Base-by-base conservation (phyloP, 129 eudicot species). In the Ambrosia artemisiifolia region DNA sequence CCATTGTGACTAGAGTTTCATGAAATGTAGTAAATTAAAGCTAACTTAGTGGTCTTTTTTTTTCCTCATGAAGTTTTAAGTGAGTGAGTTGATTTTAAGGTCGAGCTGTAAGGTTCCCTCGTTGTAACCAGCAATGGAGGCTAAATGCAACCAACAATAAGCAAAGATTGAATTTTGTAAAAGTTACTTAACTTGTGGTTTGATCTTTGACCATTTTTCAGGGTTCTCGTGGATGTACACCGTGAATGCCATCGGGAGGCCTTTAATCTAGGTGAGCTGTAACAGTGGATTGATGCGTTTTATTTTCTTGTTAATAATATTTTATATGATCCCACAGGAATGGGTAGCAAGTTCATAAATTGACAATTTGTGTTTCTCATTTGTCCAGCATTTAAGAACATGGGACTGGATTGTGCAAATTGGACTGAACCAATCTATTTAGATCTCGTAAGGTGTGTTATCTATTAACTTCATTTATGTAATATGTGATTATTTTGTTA, bases 381-480 rank as follows among this genome's bases (percentile, higher is more conserved):
- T 33, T 77, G 63, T 84, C 53, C 84, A 94, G 97, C 98, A 43
- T 94, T 94, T 62, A 82, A 65, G 65, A 94, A 90, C 85, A 84
- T 94, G 81, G 98, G 98, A 43, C 75, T 94, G 78, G 98, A 94
- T 84, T 94, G 98, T 74, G 98, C 98, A 65, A 75, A 94, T 76
- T 94, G 98, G 98, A 85, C 88, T 7, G 85, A 94, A 69, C 98
- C 98, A 14, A 83, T 94, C 72, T 94, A 94, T 66, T 19, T 82
- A 11, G 98, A 94, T 70, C 98, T 94, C 59, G 47, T 75, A 69
- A 94, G 97, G 98, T 93, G 57, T 51, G 84, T 11, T 71, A 75
- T 72, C 62, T 71, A 5, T 51, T 36, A 48, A 34, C 20, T 38
- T 66, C 38, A 11, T 24, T 3, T 57, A 10, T 65, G 38, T 71